Percentiles rank a stretch among this genome's conserved stretches.
phyloP scores from a whole-genome alignment of 2,329 filamentous ascomycete species.

The Colletotrichum falcatum region DNA sequence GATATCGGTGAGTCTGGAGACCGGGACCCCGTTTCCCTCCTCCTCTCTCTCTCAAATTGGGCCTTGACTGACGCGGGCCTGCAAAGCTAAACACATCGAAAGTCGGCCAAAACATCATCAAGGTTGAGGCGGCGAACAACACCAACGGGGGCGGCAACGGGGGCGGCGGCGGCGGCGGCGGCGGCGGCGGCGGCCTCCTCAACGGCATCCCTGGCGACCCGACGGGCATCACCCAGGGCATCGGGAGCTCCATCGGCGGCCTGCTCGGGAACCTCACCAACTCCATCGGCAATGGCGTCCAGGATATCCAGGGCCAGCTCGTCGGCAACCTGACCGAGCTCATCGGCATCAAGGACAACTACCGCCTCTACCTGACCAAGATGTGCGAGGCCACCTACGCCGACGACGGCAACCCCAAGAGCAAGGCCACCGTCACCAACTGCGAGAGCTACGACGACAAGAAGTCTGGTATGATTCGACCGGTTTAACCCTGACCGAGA shows the following conservation, averaged over 20 bases:
- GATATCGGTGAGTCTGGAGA: conserved; percentile 25
- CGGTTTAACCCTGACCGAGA: too few species aligned
- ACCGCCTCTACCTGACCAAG: conserved; percentile 42
- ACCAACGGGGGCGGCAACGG: conserved; percentile 23
- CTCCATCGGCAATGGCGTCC: conserved; percentile 37
- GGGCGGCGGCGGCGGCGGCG: conserved; percentile 20
- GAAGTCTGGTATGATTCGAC: conserved; percentile 16
- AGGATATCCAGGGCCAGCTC: conserved; percentile 44
- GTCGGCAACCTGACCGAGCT: conserved; percentile 42
- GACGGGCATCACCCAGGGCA: conserved; percentile 29
- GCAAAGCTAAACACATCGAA: conserved; percentile 42
- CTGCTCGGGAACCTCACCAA: conserved; percentile 42
- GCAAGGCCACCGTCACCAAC: conserved; percentile 24
- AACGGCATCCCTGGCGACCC: conserved; percentile 19
- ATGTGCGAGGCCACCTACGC: conserved; percentile 43
- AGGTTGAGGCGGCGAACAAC: conserved; percentile 32
- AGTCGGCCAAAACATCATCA: conserved; percentile 40
- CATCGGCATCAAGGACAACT: conserved; percentile 43
- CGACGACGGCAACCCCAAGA: conserved; percentile 30
- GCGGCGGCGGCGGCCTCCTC: conserved; percentile 18
- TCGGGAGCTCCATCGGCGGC: conserved; percentile 38
- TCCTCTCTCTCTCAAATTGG: fast-evolving
- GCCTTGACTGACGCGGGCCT: not conserved
- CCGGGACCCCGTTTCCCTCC: fast-evolving
- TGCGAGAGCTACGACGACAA: conserved; percentile 40